phyloP scores from a whole-genome alignment of 768 basidiomycete species.

The Amanita thiersii region DNA sequence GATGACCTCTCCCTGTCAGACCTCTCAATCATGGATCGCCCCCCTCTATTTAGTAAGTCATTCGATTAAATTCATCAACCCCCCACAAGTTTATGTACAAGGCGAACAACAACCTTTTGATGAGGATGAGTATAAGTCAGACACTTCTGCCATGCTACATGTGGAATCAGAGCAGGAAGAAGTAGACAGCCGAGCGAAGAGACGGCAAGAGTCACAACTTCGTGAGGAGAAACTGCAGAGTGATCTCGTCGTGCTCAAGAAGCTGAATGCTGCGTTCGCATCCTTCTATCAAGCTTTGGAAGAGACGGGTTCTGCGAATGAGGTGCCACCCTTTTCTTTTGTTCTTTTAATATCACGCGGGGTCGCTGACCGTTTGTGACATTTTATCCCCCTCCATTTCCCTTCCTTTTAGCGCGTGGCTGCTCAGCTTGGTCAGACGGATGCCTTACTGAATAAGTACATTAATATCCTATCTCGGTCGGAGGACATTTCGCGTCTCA shows the following conservation, averaged over 20 bases:
- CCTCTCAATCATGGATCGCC: conserved; percentile 34
- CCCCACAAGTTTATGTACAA: background rate
- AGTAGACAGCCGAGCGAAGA: background rate
- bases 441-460: conserved; percentile 70
- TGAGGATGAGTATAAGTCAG: conserved; percentile 8
- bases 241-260: conserved; percentile 65
- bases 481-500: conserved; percentile 56
- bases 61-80: conserved; percentile 16
- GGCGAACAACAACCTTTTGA: background rate
- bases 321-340: conserved; percentile 34
- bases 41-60: conserved; percentile 14
- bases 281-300: conserved; percentile 60
- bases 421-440: conserved; percentile 60
- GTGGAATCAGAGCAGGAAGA: background rate
- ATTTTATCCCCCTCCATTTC: conserved; percentile 1
- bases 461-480: conserved; percentile 60
- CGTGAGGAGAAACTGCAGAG: conserved; percentile 69
- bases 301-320: conserved; percentile 58
- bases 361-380: too few relatives aligned
- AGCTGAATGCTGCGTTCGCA: conserved; percentile 64
- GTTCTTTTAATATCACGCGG: background rate
- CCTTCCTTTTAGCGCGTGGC: conserved; percentile 45
- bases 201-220: background rate
- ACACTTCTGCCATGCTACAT: background rate
- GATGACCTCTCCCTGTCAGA: conserved; percentile 53